phyloP scores from a whole-genome alignment of 73 alveolate species.

The Tetrahymena thermophila region DNA sequence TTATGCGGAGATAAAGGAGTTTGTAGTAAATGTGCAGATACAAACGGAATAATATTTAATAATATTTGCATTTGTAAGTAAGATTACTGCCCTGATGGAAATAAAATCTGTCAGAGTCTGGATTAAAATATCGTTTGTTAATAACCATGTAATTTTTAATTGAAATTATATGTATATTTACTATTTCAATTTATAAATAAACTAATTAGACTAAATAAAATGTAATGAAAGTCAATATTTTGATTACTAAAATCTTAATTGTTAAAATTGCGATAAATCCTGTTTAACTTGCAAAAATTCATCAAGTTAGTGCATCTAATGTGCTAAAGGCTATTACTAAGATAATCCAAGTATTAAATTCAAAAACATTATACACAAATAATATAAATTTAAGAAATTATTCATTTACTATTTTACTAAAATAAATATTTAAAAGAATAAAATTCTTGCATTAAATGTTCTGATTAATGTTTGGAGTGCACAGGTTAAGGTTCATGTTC shows the following conservation, averaged over 20 bases:
- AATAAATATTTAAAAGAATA: not conserved
- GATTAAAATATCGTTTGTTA: not conserved
- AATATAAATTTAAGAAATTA: too few relatives aligned
- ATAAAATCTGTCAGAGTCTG: not conserved
- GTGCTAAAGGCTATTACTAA: not conserved
- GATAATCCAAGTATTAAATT: too few relatives aligned
- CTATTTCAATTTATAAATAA: too few relatives aligned
- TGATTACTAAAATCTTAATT: not conserved
- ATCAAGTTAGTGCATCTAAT: not conserved
- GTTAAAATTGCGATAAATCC: not conserved
- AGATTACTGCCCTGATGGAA: not conserved
- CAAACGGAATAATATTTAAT: not conserved
- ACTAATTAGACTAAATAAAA: not conserved
- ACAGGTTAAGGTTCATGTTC: not conserved
- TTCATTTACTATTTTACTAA: too few relatives aligned
- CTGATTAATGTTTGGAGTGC: not conserved
- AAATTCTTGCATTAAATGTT: not conserved
- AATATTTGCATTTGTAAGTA: not conserved
- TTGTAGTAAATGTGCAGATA: not conserved
- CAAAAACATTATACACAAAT: too few relatives aligned
- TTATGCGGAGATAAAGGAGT: not conserved
- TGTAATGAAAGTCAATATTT: not conserved
- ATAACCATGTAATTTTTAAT: not conserved
- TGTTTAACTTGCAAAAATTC: not conserved
- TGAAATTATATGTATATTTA: too few relatives aligned